phyloP scores from a whole-genome alignment of 2,329 filamentous ascomycete species.

The Pseudogymnoascus sp. region DNA sequence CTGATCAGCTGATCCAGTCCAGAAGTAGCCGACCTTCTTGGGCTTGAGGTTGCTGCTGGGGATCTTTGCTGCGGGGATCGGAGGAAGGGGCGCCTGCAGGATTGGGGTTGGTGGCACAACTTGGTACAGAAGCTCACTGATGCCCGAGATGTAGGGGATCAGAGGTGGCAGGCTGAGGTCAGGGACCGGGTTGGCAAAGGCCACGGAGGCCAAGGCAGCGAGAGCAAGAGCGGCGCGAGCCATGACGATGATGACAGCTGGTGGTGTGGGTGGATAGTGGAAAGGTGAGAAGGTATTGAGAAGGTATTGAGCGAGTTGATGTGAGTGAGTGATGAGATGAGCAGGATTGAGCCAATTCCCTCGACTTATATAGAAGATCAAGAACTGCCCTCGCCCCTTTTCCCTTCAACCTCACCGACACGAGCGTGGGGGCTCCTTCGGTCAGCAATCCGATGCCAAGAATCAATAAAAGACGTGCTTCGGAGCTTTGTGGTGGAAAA shows the following conservation, averaged over 20 bases:
- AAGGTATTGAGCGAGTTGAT: conserved; percentile 8
- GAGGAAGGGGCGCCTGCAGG: conserved; percentile 53
- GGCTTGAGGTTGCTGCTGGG: conserved; percentile 49
- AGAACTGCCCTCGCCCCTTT: neutral
- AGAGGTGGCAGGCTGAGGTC: conserved; percentile 44
- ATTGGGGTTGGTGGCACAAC: conserved; percentile 51
- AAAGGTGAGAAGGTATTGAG: conserved; percentile 3
- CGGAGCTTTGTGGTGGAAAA: neutral
- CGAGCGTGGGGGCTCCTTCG: neutral
- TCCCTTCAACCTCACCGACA: neutral
- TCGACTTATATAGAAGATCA: conserved; percentile 8
- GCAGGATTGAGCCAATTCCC: conserved; percentile 2
- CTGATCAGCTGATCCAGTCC: conserved; percentile 56
- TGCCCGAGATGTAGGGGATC: conserved; percentile 52
- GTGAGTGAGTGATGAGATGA: conserved; percentile 7
- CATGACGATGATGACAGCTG: neutral
- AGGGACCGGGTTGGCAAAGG: conserved; percentile 16
- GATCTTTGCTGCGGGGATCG: conserved; percentile 49
- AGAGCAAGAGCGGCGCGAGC: neutral
- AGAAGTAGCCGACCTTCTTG: conserved; percentile 62
- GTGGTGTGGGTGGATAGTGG: neutral
- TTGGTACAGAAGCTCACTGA: conserved; percentile 49
- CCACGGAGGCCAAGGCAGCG: conserved; percentile 9
- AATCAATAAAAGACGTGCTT: conserved; percentile 6
- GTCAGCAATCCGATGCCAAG: conserved; percentile 1